Evolutionary conservation across 768 basidiomycete genomes (phyloP).

Genomic region (Termitomyces sp.): DNA sequence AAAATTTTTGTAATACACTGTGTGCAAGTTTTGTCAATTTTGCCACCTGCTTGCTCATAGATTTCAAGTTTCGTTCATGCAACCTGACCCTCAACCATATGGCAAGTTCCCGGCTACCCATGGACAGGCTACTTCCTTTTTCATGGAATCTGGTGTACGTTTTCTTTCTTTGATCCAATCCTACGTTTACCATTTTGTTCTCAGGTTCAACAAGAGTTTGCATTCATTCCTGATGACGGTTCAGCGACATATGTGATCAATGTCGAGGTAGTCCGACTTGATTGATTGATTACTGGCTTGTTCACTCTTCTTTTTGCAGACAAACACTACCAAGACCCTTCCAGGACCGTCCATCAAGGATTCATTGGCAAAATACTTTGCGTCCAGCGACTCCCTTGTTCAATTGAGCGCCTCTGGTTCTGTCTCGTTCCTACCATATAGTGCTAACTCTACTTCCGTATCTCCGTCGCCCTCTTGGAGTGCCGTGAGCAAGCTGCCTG

Average conservation of each 20-base stretch:
- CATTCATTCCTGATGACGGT: conserved; percentile 71
- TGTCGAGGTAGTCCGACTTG: conserved; percentile 41
- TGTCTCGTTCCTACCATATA: conserved; percentile 59
- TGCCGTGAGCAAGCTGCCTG: conserved; percentile 36
- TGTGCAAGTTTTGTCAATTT: conserved; percentile 27
- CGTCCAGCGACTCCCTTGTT: conserved; percentile 53
- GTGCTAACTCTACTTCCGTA: conserved; percentile 32
- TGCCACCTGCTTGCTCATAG: neutral
- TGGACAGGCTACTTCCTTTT: conserved; percentile 69
- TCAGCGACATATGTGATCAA: conserved; percentile 69
- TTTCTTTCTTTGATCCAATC: conserved; percentile 18
- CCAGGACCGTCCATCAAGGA: conserved; percentile 60
- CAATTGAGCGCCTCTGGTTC: conserved; percentile 61
- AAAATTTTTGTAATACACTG: conserved; percentile 88
- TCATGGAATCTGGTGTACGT: conserved; percentile 48
- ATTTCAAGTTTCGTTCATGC: conserved; percentile 69
- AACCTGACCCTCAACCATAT: conserved; percentile 63
- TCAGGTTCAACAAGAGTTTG: conserved; percentile 68
- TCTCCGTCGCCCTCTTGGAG: conserved; percentile 48
- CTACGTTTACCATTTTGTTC: neutral
- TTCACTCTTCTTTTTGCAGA: conserved; percentile 26
- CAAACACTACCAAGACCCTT: conserved; percentile 59
- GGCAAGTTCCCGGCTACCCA: conserved; percentile 64
- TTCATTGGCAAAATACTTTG: conserved; percentile 56
- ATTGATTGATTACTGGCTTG: neutral